phyloP scores from a whole-genome alignment of 1,284 basidiomycete genomes.

The Gastroboletus turbinatus region DNA sequence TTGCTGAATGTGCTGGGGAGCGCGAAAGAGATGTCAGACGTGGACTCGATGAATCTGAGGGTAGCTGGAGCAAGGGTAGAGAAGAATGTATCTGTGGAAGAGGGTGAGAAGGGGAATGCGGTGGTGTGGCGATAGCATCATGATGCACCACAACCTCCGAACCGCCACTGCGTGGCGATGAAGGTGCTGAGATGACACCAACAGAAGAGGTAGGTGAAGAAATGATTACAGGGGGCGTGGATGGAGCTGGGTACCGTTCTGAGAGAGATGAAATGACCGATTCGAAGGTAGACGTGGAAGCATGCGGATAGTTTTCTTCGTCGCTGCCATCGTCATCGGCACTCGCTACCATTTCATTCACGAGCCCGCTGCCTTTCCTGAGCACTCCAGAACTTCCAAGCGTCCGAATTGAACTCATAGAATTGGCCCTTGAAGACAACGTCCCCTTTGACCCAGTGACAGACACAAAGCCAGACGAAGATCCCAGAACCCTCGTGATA shows the following conservation, averaged over 20 bases:
- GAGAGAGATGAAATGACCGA: constrained; percentile 32
- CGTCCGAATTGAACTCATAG: constrained; percentile 12
- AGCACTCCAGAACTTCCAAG: constrained; percentile 14
- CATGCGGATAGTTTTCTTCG: constrained; percentile 1
- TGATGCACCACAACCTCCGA: constrained; percentile 18
- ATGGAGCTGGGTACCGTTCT: constrained; percentile 33
- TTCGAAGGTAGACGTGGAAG: constrained; percentile 1
- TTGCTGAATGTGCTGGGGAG: constrained; percentile 8
- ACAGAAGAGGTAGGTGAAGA: constrained; percentile 28
- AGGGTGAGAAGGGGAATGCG: not conserved
- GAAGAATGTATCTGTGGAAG: not conserved
- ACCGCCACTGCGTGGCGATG: constrained; percentile 22
- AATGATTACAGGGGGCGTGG: constrained; percentile 29
- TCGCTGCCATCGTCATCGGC: constrained; percentile 1
- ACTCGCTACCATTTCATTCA: constrained; percentile 15
- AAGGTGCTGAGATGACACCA: constrained; percentile 23
- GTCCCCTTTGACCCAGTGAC: constrained; percentile 3
- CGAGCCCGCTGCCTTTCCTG: constrained; percentile 22
- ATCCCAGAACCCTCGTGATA: constrained; percentile 22
- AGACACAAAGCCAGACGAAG: constrained; percentile 11
- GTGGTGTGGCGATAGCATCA: not conserved
- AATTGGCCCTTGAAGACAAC: constrained; percentile 14
- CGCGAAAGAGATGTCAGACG: constrained; percentile 4
- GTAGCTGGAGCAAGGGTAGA: constrained; percentile 20
- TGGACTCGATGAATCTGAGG: not conserved